Evolutionary conservation across 768 basidiomycete species (phyloP), one percentile per base, ranked within the genome.

Genomic region (Holtermanniella nyarrowii): DNA sequence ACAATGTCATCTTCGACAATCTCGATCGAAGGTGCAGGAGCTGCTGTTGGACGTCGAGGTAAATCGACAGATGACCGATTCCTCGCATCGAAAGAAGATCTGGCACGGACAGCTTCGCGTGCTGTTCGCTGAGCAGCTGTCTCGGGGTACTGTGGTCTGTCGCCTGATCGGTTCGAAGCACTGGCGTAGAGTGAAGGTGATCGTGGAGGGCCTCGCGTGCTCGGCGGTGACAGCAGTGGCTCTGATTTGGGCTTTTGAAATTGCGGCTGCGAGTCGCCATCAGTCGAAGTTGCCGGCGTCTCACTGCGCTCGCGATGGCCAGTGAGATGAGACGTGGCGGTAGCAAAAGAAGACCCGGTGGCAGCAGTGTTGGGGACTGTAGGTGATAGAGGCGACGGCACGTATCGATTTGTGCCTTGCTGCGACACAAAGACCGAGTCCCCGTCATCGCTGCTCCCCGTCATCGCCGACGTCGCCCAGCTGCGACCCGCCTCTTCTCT

Each of bases 1-100:
- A 7, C 31, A 16, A 37, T 63, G 48, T 68, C 63, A 52, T 68
- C 66, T 45, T 60, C 66, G 31, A 68, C 59, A 42, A 68, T 68
- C 43, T 68, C 63, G 31, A 68, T 68, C 37, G 52, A 48, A 20
- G 54, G 50, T 5, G 41, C n/a, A 16, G 31, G 13, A 18, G 54
- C 26, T 20, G 53, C 48, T 18, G 48, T 48, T 51, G 39, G 31
- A 43, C 16, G 58, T 55, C 26, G 60, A 56, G 39, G 59, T 42
- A 12, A 60, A 59, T 5, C 57, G 57, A 0, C 53, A n/a, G 5
- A 37, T 37, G 31, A 37, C 10, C 31, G 31, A n/a, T n/a, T n/a
- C n/a, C n/a, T n/a, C n/a, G n/a, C n/a, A n/a, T n/a, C n/a, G n/a
- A n/a, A n/a, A n/a, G n/a, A n/a, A n/a, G n/a, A n/a, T n/a, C n/a